Evolutionary conservation across 2,329 filamentous ascomycete genomes (phyloP), one percentile per base, ranked within the genome.

Genomic region (Sporothrix variecibatus): DNA sequence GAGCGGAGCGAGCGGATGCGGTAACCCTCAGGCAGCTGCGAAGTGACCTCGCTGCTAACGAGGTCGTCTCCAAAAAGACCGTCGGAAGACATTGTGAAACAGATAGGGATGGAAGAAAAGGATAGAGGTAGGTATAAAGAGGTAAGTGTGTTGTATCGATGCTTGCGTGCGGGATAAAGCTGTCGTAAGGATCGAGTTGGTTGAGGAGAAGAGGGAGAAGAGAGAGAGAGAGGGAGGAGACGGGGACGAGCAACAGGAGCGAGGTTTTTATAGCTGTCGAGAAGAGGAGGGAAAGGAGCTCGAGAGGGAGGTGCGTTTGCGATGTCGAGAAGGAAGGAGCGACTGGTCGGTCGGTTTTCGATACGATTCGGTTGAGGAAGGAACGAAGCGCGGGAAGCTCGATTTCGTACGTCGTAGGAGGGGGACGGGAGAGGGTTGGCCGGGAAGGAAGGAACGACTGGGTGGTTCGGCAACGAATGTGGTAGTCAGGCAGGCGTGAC

Each of bases 1-100:
- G 89, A 89, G 78, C 92, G 90, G 69, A 98, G 87, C 0, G 95
- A 91, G 34, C 96, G 94, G 80, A 97, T 89, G 38, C 87, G 89
- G 86, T 98, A 98, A 79, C 92, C 92, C 78, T 91, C 85, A 60
- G 96, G 95, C 0, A 98, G 90, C 23, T 86, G 87, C 56, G 90
- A 86, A 75, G 90, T 84, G 78, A 98, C 93, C 72, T 89, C 86
- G 26, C 93, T 89, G 31, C 94, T 94, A 82, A 98, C 91, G 80
- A 98, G 91, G 76, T 90, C 84, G 76, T 88, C 81, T 74, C 91
- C 88, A 87, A 98, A 98, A 82, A 98, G 92, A 49, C 90, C 91
- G 78, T 88, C 84, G 68, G 85, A 81, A 72, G 80, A 77, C 81
- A 83, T 82, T 78, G 79, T 75, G 73, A 53, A 38, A 23, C 38